Percentiles rank a stretch among this genome's conserved stretches.
phyloP scores from a whole-genome alignment of 2,329 filamentous ascomycete species.

The Calonectria honghensis region DNA sequence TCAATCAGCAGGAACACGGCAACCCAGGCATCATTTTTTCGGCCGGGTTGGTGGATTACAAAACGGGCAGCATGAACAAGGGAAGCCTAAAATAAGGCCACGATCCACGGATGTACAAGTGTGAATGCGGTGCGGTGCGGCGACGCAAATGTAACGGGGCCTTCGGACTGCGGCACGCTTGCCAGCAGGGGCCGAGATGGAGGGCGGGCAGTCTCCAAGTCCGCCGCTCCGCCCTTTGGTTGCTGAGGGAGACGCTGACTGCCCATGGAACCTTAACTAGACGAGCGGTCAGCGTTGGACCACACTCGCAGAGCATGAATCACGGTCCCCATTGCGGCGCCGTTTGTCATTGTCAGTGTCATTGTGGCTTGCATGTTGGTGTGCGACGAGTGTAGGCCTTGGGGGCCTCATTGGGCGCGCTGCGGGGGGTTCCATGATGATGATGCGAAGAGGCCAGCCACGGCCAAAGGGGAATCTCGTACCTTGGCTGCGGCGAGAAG shows the following conservation, averaged over 20 bases:
- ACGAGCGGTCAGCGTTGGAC: constrained; percentile 39
- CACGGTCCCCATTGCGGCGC: constrained; percentile 13
- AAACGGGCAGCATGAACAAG: constrained; percentile 5
- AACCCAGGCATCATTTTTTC: constrained; percentile 25
- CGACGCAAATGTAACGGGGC: constrained; percentile 4
- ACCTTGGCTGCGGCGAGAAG: constrained; percentile 8
- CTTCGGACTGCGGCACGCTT: constrained; percentile 24
- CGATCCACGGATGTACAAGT: constrained; percentile 11
- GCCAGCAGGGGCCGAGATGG: constrained; percentile 20
- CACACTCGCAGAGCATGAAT: constrained; percentile 25
- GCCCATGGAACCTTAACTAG: constrained; percentile 36
- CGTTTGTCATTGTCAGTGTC: constrained; percentile 27
- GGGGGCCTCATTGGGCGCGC: constrained; percentile 8
- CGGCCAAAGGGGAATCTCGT: background rate
- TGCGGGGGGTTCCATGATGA: background rate
- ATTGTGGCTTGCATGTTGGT: constrained; percentile 23
- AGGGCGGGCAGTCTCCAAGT: constrained; percentile 19
- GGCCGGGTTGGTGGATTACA: constrained; percentile 32
- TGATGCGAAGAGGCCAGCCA: constrained; percentile 9
- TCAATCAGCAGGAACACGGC: constrained; percentile 23
- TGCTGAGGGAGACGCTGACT: constrained; percentile 36
- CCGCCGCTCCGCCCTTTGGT: constrained; percentile 37
- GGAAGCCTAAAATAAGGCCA: constrained; percentile 29
- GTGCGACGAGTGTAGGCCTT: constrained; percentile 5
- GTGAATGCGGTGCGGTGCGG: constrained; percentile 24